Evolutionary conservation across 176 grass and related monocot species (phyloP).

Genomic region (Cymbopogon citratus): DNA sequence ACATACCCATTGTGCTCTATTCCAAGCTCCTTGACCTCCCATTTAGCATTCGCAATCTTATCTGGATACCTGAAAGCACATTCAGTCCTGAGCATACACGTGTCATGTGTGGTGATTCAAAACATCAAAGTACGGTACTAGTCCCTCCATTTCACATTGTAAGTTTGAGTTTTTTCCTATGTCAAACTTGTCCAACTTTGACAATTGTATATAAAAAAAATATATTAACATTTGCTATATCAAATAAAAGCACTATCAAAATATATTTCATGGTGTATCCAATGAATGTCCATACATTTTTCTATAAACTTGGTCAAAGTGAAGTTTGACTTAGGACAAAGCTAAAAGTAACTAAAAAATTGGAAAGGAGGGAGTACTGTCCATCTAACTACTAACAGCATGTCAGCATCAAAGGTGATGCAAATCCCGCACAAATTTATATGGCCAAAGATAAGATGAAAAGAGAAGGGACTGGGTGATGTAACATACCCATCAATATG

Average conservation of each 20-base stretch:
- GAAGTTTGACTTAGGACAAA: background rate
- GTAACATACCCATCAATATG: slow-evolving; percentile 87
- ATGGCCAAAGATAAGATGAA: background rate
- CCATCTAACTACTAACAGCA: background rate
- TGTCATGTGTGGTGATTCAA: background rate
- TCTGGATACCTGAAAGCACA: slow-evolving; percentile 75
- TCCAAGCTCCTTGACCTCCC: slow-evolving; percentile 99
- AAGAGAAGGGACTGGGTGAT: background rate
- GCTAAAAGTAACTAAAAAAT: background rate
- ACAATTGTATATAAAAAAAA: background rate
- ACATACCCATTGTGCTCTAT: slow-evolving; percentile 97
- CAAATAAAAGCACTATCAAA: background rate
- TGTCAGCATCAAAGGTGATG: slow-evolving; percentile 18
- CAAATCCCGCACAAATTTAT: background rate
- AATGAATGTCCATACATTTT: background rate
- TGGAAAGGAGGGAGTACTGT: background rate
- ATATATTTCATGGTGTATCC: background rate
- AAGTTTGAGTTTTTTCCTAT: background rate
- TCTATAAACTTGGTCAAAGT: background rate
- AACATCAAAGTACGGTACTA: background rate
- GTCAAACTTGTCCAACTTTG: background rate
- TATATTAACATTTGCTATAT: background rate
- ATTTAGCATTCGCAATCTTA: slow-evolving; percentile 97
- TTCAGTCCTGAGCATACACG: slow-evolving; percentile 5
- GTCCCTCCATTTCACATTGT: background rate